phyloP scores from a whole-genome alignment of 805 yeast species.

The Suhomyces canberraensis region DNA sequence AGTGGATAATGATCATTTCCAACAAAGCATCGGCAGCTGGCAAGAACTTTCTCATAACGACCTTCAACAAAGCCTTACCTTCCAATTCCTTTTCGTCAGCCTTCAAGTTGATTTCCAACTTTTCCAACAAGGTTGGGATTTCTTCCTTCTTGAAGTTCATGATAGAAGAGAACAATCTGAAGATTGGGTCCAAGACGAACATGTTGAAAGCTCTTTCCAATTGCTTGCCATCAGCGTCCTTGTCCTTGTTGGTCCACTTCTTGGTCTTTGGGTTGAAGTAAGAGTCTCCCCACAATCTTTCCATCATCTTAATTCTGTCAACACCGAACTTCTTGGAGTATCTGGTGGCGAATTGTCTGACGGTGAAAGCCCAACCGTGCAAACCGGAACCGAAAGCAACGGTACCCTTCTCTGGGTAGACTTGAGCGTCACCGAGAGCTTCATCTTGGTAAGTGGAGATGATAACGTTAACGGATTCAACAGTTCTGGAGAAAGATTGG shows the following conservation, averaged over 20 bases:
- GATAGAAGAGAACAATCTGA: constrained; percentile 93
- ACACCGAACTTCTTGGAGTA: constrained; percentile 99
- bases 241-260: constrained; percentile 97
- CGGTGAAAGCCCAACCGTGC: constrained; percentile 99
- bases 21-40: constrained; percentile 99
- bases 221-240: constrained; percentile 91
- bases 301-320: constrained; percentile 96
- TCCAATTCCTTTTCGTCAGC: constrained; percentile 96
- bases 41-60: constrained; percentile 98
- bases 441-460: constrained; percentile 92
- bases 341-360: constrained; percentile 97
- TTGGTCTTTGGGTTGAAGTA: constrained; percentile 99
- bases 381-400: constrained; percentile 99
- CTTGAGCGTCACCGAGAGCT: constrained; percentile 93
- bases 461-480: constrained; percentile 98
- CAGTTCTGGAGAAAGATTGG: constrained; percentile 98
- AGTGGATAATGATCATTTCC: constrained; percentile 97
- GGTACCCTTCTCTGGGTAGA: constrained; percentile 98
- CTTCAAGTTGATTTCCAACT: constrained; percentile 91
- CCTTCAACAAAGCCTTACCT: constrained; percentile 97
- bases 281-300: constrained; percentile 99
- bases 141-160: constrained; percentile 99
- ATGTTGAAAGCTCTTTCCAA: constrained; percentile 99
- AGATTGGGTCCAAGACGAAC: constrained; percentile 98
- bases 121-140: constrained; percentile 85